These are phyloP conservation scores for Suhomyces faveliae DNA, from an alignment of 805 yeast genomes.

Conservation along the genomic window DNA sequence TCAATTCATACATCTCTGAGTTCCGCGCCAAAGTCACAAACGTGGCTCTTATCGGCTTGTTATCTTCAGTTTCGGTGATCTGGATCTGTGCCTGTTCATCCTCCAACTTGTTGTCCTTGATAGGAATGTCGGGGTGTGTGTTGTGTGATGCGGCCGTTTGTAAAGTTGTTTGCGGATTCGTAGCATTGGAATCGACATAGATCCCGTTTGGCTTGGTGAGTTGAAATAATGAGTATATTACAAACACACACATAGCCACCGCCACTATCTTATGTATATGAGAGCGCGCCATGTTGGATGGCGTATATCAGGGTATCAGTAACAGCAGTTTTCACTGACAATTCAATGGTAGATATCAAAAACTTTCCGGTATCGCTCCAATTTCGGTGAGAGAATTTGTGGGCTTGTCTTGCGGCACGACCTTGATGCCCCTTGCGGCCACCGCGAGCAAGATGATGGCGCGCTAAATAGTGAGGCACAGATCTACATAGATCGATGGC, in stretches of 20 bases:
- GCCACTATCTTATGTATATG: constrained; percentile 6
- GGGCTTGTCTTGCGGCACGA: neutral
- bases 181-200: constrained; percentile 16
- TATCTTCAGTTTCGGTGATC: constrained; percentile 5
- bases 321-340: too few species aligned
- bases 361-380: too few species aligned
- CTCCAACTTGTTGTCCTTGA: constrained; percentile 9
- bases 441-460: neutral
- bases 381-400: neutral
- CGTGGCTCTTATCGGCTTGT: constrained; percentile 63
- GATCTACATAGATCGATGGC: too few species aligned
- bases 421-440: constrained; percentile 1
- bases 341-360: too few species aligned
- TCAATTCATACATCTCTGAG: constrained; percentile 58
- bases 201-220: constrained; percentile 8
- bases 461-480: neutral
- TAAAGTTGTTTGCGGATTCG: too few species aligned
- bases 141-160: neutral
- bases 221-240: constrained; percentile 8
- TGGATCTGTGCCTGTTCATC: constrained; percentile 4
- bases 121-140: constrained; percentile 1
- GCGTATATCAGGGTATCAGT: too few species aligned
- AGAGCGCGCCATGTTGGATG: constrained; percentile 8
- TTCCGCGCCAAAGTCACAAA: constrained; percentile 81
- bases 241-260: constrained; percentile 8